Conservation (phyloP, 2,329 filamentous ascomycete species). For the Xylariaceae sp. region DNA sequence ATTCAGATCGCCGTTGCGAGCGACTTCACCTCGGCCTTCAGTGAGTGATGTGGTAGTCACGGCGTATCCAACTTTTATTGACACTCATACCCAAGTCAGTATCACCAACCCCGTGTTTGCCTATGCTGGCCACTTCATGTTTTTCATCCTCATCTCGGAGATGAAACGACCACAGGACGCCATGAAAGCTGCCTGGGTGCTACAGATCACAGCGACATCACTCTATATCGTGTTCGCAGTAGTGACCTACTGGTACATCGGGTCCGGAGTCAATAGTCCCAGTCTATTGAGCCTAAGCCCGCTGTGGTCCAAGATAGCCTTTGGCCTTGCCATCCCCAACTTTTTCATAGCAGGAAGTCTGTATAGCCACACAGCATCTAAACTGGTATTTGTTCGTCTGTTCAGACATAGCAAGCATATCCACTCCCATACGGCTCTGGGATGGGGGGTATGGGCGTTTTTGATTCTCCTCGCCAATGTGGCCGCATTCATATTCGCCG, state of each 20-base stretch:
- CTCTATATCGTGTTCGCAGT: conserved; percentile 47
- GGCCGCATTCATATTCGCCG: conserved; percentile 37
- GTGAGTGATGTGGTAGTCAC: conserved; percentile 3
- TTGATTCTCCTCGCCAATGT: conserved; percentile 42
- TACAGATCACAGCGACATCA: conserved; percentile 44
- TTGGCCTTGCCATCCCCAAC: conserved; percentile 45
- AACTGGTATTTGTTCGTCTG: conserved; percentile 45
- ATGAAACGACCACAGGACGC: conserved; percentile 46
- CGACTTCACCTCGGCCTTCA: conserved; percentile 40
- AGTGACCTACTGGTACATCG: conserved; percentile 47
- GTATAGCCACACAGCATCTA: conserved; percentile 47
- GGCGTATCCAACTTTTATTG: not conserved
- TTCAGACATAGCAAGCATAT: conserved; percentile 42
- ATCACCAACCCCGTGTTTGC: conserved; percentile 49
- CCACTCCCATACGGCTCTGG: conserved; percentile 40
- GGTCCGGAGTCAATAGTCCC: conserved; percentile 39
- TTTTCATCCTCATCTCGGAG: conserved; percentile 49
- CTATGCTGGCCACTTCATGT: conserved; percentile 49
- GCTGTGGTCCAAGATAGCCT: conserved; percentile 44
- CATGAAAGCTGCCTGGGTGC: conserved; percentile 45
- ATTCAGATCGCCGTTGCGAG: conserved; percentile 35
- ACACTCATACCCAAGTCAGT: conserved; percentile 21
- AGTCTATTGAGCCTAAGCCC: conserved; percentile 42
- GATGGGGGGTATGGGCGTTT: conserved; percentile 42
- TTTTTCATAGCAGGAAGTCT: conserved; percentile 45